Percentiles rank a stretch among this genome's conserved stretches.
These are phyloP conservation scores for Ephemerocybe angulata DNA, from an alignment of 768 basidiomycete genomes.

Conservation along the genomic window DNA sequence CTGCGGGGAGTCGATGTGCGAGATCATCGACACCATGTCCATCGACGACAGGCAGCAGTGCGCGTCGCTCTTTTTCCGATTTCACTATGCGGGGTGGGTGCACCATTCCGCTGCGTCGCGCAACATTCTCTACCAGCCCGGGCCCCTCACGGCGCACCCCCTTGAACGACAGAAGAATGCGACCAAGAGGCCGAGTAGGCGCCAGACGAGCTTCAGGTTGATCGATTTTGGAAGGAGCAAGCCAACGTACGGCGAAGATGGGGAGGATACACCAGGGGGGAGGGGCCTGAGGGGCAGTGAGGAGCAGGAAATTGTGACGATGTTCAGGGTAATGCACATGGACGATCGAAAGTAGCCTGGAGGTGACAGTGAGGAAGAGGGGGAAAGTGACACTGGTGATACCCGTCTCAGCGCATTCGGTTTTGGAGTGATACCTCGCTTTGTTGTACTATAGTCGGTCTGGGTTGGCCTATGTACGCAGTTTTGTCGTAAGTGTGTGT, in stretches of 20 bases:
- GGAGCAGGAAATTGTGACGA: not conserved
- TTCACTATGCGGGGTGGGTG: constrained; percentile 33
- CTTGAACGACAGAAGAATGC: constrained; percentile 8
- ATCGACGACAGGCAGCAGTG: constrained; percentile 34
- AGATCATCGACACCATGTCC: constrained; percentile 1
- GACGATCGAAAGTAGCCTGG: no score
- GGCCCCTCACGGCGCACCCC: constrained; percentile 23
- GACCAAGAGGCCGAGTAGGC: constrained; percentile 5
- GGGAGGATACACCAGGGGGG: no score
- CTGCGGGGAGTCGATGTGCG: constrained; percentile 31
- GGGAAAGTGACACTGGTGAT: no score
- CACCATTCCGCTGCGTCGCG: constrained; percentile 36
- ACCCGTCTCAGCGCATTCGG: no score
- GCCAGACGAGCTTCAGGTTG: constrained; percentile 30
- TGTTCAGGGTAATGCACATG: not conserved
- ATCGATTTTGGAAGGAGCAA: constrained; percentile 37
- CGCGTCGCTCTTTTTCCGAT: constrained; percentile 30
- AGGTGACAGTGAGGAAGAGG: no score
- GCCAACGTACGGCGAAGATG: not conserved
- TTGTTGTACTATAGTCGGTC: no score
- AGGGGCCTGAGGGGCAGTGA: not conserved
- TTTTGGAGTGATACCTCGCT: no score
- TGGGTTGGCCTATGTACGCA: no score
- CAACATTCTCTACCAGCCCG: constrained; percentile 36
- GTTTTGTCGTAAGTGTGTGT: no score